phyloP scores from a whole-genome alignment of 2,329 filamentous ascomycete genomes.

The Exophiala sideris region DNA sequence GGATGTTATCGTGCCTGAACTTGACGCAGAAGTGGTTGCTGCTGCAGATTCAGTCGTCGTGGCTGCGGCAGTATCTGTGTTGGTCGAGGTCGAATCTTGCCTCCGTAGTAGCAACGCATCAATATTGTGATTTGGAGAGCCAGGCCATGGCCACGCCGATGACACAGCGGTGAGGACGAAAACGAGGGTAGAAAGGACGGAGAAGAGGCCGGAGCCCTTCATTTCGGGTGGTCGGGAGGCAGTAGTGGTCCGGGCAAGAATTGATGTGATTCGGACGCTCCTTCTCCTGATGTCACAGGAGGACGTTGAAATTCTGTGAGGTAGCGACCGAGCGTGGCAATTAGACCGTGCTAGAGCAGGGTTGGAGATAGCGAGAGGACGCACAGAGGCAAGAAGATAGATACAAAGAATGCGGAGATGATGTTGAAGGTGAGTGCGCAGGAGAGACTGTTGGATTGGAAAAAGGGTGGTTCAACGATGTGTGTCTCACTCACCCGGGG shows the following conservation, averaged over 20 bases:
- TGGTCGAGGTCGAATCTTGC: conserved; percentile 20
- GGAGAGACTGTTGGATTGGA: background rate
- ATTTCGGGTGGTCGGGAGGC: conserved; percentile 9
- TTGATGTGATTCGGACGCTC: background rate
- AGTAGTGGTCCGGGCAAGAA: background rate
- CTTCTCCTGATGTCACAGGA: no score
- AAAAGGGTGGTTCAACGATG: background rate
- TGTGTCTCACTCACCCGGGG: conserved; percentile 20
- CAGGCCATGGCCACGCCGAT: conserved; percentile 34
- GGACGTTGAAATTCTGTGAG: no score
- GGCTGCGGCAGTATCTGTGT: conserved; percentile 8
- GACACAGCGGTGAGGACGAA: conserved; percentile 29
- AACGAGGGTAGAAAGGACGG: conserved; percentile 21
- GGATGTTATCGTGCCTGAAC: conserved; percentile 7
- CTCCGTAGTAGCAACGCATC: conserved; percentile 27
- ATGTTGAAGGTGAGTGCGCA: background rate
- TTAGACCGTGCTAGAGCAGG: background rate
- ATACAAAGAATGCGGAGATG: background rate
- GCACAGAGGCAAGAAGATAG: conserved; percentile 10
- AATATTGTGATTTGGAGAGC: conserved; percentile 22
- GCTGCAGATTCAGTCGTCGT: conserved; percentile 9
- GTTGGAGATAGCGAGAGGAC: conserved; percentile 10
- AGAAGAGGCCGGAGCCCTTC: conserved; percentile 24
- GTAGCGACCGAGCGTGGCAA: no score
- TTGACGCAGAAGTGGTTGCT: background rate